These are phyloP conservation scores for Suillus alpinus DNA, from an alignment of 768 basidiomycete genomes.

Conservation along the genomic window DNA sequence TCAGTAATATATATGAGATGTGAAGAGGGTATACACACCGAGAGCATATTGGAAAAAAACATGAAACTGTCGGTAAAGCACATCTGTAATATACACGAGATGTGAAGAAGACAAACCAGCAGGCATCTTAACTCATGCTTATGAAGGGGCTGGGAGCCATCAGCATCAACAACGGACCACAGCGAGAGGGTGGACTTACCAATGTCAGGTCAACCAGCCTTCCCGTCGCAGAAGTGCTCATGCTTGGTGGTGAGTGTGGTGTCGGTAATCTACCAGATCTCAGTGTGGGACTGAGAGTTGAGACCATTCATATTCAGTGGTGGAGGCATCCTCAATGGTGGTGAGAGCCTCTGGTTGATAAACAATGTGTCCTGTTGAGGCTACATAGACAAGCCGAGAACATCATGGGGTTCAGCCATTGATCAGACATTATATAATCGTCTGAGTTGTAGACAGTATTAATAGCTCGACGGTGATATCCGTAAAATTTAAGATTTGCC, in stretches of 20 bases:
- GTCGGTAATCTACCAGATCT: slow-evolving; percentile 64
- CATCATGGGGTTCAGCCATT: background rate
- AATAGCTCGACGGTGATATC: too few relatives aligned
- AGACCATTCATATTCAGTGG: slow-evolving; percentile 44
- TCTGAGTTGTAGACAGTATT: too few relatives aligned
- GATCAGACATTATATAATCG: too few relatives aligned
- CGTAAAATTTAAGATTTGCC: too few relatives aligned
- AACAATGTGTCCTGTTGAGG: slow-evolving; percentile 52
- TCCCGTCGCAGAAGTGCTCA: slow-evolving; percentile 22
- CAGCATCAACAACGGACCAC: slow-evolving; percentile 8
- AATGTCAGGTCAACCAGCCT: slow-evolving; percentile 59
- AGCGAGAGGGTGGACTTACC: slow-evolving; percentile 35
- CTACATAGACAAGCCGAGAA: too few relatives aligned
- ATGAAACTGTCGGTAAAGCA: too few relatives aligned
- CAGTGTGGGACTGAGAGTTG: slow-evolving; percentile 38
- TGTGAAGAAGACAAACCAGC: too few relatives aligned
- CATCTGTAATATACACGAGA: too few relatives aligned
- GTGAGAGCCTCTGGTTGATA: slow-evolving; percentile 29
- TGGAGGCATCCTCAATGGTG: slow-evolving; percentile 40
- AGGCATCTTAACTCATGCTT: slow-evolving; percentile 60
- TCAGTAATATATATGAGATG: too few relatives aligned
- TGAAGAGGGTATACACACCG: too few relatives aligned
- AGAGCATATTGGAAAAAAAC: too few relatives aligned
- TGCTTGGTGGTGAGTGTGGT: slow-evolving; percentile 57
- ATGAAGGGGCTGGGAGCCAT: slow-evolving; percentile 57